phyloP scores from a whole-genome alignment of 805 yeast genomes.

The Henningerozyma blattae region DNA sequence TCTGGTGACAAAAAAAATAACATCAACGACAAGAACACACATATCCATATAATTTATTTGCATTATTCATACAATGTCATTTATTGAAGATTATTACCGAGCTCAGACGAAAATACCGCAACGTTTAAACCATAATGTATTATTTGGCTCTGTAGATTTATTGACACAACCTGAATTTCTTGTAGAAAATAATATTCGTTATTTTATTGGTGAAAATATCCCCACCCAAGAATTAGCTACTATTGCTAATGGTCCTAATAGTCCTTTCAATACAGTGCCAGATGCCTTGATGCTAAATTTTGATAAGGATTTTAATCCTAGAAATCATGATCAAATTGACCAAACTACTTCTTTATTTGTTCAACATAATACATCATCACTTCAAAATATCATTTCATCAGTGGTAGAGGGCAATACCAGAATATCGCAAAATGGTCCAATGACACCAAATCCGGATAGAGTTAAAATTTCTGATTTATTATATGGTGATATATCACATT shows the following conservation, averaged over 20 bases:
- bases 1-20: too few species aligned
- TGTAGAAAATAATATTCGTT: constrained; percentile 27
- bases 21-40: too few species aligned
- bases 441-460: constrained; percentile 2
- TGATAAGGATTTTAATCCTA: constrained; percentile 20
- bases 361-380: constrained; percentile 13
- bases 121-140: constrained; percentile 28
- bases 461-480: constrained; percentile 1
- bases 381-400: constrained; percentile 5
- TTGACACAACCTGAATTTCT: constrained; percentile 26
- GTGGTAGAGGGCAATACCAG: neutral
- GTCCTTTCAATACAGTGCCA: constrained; percentile 9
- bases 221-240: constrained; percentile 24
- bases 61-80: neutral
- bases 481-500: constrained; percentile 5
- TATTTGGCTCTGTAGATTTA: constrained; percentile 36
- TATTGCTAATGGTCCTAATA: constrained; percentile 4
- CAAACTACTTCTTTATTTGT: constrained; percentile 3
- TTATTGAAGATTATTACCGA: neutral
- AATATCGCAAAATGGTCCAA: neutral
- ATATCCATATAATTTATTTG: too few species aligned
- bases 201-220: constrained; percentile 25
- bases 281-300: constrained; percentile 27
- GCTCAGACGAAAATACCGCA: constrained; percentile 25
- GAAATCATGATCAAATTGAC: constrained; percentile 14